Percentiles rank a stretch among this genome's conserved stretches.
These are phyloP conservation scores for Brettanomyces custersianus DNA, from an alignment of 805 yeast genomes.

Conservation along the genomic window DNA sequence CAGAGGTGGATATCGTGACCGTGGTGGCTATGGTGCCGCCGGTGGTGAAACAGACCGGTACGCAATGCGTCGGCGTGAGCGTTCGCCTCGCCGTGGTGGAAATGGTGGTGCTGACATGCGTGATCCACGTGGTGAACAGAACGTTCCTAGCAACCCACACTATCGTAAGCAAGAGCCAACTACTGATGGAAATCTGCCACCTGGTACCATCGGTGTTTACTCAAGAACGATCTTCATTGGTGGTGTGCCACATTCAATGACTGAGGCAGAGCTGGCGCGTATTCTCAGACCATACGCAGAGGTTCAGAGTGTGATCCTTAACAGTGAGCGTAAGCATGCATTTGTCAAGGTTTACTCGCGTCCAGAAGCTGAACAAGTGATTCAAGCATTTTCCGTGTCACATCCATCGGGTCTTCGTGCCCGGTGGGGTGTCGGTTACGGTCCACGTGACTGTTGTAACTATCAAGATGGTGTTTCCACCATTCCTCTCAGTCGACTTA, in stretches of 20 bases:
- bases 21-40: slow-evolving; percentile 24
- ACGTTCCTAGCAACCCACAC: slow-evolving; percentile 64
- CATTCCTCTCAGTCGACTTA: slow-evolving; percentile 78
- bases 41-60: slow-evolving; percentile 1
- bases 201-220: slow-evolving; percentile 71
- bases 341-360: slow-evolving; percentile 91
- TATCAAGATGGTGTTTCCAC: slow-evolving; percentile 84
- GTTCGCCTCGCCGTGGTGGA: slow-evolving; percentile 35
- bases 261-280: slow-evolving; percentile 59
- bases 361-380: slow-evolving; percentile 80
- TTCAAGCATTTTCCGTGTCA: slow-evolving; percentile 54
- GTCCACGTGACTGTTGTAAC: slow-evolving; percentile 97
- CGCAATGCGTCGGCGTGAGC: slow-evolving; percentile 28
- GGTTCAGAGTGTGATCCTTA: slow-evolving; percentile 83
- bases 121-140: slow-evolving; percentile 45
- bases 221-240: slow-evolving; percentile 92
- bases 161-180: slow-evolving; percentile 68
- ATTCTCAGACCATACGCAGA: slow-evolving; percentile 80
- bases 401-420: slow-evolving; percentile 68
- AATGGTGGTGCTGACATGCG: slow-evolving; percentile 18
- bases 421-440: slow-evolving; percentile 98
- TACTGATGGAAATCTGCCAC: slow-evolving; percentile 62
- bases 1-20: slow-evolving; percentile 7
- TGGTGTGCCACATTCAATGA: slow-evolving; percentile 81
- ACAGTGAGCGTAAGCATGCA: slow-evolving; percentile 88